These are phyloP conservation scores for Nemania sp. DNA, from an alignment of 2,329 filamentous ascomycete species.

Conservation along the genomic window DNA sequence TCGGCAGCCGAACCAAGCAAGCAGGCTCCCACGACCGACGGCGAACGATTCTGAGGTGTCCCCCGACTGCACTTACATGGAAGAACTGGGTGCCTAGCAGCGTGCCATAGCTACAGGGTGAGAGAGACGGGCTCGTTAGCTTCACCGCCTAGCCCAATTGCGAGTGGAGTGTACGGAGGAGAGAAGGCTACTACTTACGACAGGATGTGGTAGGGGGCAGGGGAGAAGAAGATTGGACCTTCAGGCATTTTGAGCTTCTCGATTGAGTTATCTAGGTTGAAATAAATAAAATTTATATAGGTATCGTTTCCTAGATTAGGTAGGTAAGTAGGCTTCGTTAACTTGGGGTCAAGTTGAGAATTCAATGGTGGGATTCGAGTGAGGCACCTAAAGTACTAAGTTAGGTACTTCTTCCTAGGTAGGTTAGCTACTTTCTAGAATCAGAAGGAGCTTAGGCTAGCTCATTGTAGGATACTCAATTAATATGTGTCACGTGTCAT, in stretches of 20 bases:
- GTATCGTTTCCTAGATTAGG: neutral
- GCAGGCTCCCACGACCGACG: neutral
- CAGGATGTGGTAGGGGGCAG: conserved; percentile 76
- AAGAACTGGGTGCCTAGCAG: conserved; percentile 86
- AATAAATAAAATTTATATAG: neutral
- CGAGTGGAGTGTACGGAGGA: conserved; percentile 12
- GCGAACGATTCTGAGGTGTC: neutral
- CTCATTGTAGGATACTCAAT: neutral
- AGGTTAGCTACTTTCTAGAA: too few relatives aligned
- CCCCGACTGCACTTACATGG: conserved; percentile 59
- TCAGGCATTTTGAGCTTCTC: conserved; percentile 48
- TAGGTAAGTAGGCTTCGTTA: too few relatives aligned
- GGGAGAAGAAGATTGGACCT: conserved; percentile 60
- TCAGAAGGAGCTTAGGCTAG: conserved; percentile 30
- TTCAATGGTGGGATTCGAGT: neutral
- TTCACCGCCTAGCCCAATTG: conserved; percentile 29
- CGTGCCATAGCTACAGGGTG: conserved; percentile 72
- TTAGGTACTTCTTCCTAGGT: neutral
- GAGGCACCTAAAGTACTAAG: too few relatives aligned
- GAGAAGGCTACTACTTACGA: conserved; percentile 55
- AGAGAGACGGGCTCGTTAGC: conserved; percentile 17
- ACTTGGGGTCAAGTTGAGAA: conserved; percentile 25
- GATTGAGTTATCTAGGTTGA: neutral
- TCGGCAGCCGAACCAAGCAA: neutral
- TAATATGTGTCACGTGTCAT: conserved; percentile 32